Conservation (phyloP, 2,329 filamentous ascomycete genomes). For the Cladophialophora yegresii region DNA sequence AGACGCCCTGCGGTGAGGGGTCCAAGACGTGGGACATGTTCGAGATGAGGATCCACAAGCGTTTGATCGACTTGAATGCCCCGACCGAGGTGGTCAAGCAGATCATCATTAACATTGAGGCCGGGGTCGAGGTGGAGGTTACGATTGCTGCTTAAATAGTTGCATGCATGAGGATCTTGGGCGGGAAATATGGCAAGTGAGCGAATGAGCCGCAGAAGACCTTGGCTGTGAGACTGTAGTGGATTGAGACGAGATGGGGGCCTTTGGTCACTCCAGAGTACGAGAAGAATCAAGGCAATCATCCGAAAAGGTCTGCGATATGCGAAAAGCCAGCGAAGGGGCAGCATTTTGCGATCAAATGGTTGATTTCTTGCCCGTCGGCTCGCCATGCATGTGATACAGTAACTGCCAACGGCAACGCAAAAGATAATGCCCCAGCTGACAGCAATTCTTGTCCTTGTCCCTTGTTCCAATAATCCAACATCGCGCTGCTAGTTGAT, state of each 20-base stretch:
- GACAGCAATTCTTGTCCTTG: not conserved
- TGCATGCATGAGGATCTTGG: not conserved
- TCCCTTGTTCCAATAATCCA: not conserved
- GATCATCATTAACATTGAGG: constrained; percentile 59
- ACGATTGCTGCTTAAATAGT: constrained; percentile 57
- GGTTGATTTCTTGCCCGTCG: not conserved
- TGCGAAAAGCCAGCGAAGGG: not conserved
- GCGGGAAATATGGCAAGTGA: not conserved
- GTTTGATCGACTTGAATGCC: constrained; percentile 93
- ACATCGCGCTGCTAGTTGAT: not conserved
- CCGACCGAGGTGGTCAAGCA: constrained; percentile 75
- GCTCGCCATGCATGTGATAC: not conserved
- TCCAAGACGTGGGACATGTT: constrained; percentile 99
- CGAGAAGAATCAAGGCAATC: not conserved
- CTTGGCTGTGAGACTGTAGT: not conserved
- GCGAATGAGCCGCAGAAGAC: not conserved
- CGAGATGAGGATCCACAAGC: constrained; percentile 99
- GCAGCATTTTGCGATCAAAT: not conserved
- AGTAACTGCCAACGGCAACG: not conserved
- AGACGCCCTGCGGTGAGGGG: constrained; percentile 99
- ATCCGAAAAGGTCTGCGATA: not conserved
- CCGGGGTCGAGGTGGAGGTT: constrained; percentile 57
- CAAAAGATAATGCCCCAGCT: not conserved
- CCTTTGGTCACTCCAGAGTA: not conserved
- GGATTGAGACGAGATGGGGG: not conserved